Evolutionary conservation across 805 yeast species (phyloP).

Genomic region (Yarrowia bubula): DNA sequence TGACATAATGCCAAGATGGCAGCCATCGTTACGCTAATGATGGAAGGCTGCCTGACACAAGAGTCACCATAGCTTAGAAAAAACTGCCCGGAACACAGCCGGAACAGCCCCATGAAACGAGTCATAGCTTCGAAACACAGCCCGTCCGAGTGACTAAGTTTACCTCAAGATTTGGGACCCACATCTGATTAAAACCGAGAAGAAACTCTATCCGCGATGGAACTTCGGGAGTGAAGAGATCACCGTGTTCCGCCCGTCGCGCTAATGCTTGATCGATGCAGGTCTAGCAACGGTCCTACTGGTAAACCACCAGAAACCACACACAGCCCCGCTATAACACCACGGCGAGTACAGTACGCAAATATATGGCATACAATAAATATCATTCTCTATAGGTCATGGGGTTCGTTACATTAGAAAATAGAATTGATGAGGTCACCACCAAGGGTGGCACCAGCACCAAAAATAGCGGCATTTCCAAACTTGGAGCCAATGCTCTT

Average conservation of each 20-base stretch:
- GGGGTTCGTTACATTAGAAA: conserved; percentile 28
- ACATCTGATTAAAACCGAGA: neutral
- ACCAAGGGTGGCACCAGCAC: conserved; percentile 96
- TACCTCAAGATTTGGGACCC: conserved; percentile 11
- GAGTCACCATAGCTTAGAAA: too few species aligned
- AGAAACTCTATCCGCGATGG: neutral
- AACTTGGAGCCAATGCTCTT: conserved; percentile 74
- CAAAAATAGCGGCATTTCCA: conserved; percentile 91
- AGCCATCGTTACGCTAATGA: too few species aligned
- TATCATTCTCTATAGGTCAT: neutral
- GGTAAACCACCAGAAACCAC: too few species aligned
- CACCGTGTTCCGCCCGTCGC: neutral
- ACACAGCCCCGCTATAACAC: too few species aligned
- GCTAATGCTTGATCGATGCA: neutral
- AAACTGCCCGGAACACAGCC: neutral
- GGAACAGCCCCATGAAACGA: too few species aligned
- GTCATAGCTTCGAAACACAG: too few species aligned
- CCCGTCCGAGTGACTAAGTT: neutral
- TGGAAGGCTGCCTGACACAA: too few species aligned
- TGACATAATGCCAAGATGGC: neutral
- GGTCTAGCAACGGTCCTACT: neutral
- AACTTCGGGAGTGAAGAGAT: neutral
- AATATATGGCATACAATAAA: neutral
- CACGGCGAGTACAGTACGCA: too few species aligned
- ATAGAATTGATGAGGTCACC: conserved; percentile 58